Conservation (phyloP, 2,329 filamentous ascomycete genomes). For the Aureobasidium sp. region DNA sequence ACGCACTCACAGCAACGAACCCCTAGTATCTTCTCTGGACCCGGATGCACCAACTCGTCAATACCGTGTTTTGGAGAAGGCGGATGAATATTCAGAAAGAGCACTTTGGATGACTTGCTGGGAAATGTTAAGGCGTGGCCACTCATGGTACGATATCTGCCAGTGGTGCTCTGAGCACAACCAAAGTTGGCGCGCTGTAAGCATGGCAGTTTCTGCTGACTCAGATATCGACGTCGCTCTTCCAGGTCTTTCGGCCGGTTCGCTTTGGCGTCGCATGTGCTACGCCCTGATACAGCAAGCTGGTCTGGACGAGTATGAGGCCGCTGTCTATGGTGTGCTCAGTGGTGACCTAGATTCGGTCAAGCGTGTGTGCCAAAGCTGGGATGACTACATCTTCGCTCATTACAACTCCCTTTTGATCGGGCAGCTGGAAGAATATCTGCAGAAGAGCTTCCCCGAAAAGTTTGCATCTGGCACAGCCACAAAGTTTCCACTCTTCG, state of each 20-base stretch:
- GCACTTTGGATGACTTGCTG: slow-evolving; percentile 93
- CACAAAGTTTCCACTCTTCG: slow-evolving; percentile 56
- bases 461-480: slow-evolving; percentile 48
- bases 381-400: slow-evolving; percentile 82
- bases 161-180: slow-evolving; percentile 82
- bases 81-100: slow-evolving; percentile 83
- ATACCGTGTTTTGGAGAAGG: slow-evolving; percentile 64
- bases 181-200: slow-evolving; percentile 82
- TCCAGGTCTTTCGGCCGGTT: slow-evolving; percentile 34
- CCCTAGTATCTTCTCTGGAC: slow-evolving; percentile 79
- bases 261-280: slow-evolving; percentile 71
- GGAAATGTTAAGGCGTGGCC: slow-evolving; percentile 84
- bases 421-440: slow-evolving; percentile 69
- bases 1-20: slow-evolving; percentile 48
- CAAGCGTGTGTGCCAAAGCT: slow-evolving; percentile 65
- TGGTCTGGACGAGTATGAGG: slow-evolving; percentile 69
- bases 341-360: slow-evolving; percentile 76
- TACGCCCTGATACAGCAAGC: slow-evolving; percentile 62
- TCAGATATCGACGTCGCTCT: slow-evolving; percentile 33
- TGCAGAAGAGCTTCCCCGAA: slow-evolving; percentile 50
- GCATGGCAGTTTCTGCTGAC: slow-evolving; percentile 63
- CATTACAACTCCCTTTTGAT: slow-evolving; percentile 82
- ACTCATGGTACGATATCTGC: slow-evolving; percentile 62
- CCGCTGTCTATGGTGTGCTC: slow-evolving; percentile 84
- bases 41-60: slow-evolving; percentile 85